Percentiles rank a stretch among this genome's conserved stretches.
These are phyloP conservation scores for Wakefieldia striispora DNA, from an alignment of 768 basidiomycete species.

Conservation along the genomic window DNA sequence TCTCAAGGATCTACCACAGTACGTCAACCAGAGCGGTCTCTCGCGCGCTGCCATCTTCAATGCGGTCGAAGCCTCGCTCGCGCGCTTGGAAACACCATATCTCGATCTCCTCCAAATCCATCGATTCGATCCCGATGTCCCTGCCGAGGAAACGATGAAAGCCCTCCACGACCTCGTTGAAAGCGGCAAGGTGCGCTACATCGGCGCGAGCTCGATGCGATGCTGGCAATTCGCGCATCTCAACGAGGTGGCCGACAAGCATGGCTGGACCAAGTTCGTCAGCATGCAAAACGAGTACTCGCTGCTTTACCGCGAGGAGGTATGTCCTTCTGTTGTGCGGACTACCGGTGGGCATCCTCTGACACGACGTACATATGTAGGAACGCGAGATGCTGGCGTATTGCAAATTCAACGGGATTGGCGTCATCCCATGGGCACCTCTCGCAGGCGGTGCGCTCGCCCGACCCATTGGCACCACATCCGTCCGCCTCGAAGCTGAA, in stretches of 20 bases:
- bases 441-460: no score
- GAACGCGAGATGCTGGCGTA: conserved; percentile 46
- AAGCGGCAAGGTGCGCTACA: conserved; percentile 51
- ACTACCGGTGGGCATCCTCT: not conserved
- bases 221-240: conserved; percentile 45
- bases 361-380: conserved; percentile 25
- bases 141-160: conserved; percentile 47
- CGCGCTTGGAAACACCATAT: conserved; percentile 36
- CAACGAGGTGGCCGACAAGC: conserved; percentile 42
- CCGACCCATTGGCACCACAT: no score
- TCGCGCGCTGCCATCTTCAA: conserved; percentile 39
- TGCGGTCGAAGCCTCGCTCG: conserved; percentile 35
- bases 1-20: conserved; percentile 11
- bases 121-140: conserved; percentile 35
- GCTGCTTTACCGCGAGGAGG: no score
- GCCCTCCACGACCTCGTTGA: conserved; percentile 50
- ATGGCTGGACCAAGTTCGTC: conserved; percentile 49
- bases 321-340: conserved; percentile 37
- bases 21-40: conserved; percentile 34
- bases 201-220: conserved; percentile 48
- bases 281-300: conserved; percentile 59
- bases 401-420: conserved; percentile 49
- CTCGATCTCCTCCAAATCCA: conserved; percentile 47
- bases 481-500: no score
- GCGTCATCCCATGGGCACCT: no score